A percentile compares a stretch with the other conserved stretches of the same genome.
Conservation (phyloP, 1,284 basidiomycete genomes). For the Ustilago sp. region DNA sequence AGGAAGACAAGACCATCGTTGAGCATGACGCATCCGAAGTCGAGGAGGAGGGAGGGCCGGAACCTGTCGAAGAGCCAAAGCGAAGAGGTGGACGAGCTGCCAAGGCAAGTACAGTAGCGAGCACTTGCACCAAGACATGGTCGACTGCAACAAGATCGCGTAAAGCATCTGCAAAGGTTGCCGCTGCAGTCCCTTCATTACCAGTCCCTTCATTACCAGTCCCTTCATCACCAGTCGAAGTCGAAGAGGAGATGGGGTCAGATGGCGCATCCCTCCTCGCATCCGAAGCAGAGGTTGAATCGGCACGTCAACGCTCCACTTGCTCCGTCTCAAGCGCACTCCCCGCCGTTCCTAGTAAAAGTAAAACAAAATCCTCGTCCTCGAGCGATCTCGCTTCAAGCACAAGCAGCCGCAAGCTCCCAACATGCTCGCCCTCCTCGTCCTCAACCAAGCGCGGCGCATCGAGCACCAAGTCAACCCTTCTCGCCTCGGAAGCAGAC, state of each 20-base stretch:
- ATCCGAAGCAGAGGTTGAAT: constrained; percentile 26
- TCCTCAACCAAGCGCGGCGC: constrained; percentile 15
- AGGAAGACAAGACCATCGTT: constrained; percentile 30
- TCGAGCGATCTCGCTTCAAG: background rate
- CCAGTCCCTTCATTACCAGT: background rate
- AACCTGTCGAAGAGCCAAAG: no score
- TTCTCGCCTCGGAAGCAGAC: constrained; percentile 7
- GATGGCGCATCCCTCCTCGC: constrained; percentile 11
- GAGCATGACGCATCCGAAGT: constrained; percentile 21
- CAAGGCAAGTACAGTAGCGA: constrained; percentile 15
- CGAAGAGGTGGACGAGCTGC: constrained; percentile 8
- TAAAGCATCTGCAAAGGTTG: constrained; percentile 21
- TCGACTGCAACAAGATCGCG: constrained; percentile 17
- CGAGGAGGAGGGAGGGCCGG: constrained; percentile 8
- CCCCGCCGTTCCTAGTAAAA: constrained; percentile 6
- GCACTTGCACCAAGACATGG: constrained; percentile 12
- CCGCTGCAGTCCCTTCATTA: background rate
- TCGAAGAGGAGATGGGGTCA: background rate
- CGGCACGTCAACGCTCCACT: constrained; percentile 14
- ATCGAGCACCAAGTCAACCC: constrained; percentile 2
- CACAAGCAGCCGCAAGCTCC: constrained; percentile 9
- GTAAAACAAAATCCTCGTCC: background rate
- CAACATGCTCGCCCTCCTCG: background rate
- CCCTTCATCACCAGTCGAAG: background rate
- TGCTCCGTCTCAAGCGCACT: constrained; percentile 16